These are phyloP conservation scores for Populus hybrid DNA, from an alignment of 441 rosid genomes.

Conservation along the genomic window DNA sequence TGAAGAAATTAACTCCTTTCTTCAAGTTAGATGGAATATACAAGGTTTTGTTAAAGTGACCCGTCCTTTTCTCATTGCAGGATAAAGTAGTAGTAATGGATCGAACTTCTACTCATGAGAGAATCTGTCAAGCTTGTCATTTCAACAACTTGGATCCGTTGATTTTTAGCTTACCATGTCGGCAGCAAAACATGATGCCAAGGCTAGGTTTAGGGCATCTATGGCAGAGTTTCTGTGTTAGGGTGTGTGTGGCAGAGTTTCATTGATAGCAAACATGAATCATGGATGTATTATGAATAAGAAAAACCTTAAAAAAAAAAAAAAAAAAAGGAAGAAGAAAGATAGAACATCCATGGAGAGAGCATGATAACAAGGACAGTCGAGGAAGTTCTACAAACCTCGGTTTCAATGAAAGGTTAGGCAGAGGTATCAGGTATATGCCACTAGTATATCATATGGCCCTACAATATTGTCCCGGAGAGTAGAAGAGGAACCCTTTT, in stretches of 20 bases:
- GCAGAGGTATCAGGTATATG: slow-evolving; percentile 1
- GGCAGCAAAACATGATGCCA: not conserved
- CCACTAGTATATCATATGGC: slow-evolving; percentile 10
- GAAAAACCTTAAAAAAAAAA: not conserved
- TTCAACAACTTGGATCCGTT: not conserved
- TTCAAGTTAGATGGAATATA: no score
- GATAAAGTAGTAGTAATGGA: no score
- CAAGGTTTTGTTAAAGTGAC: no score
- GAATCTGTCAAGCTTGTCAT: no score
- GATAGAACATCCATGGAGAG: not conserved
- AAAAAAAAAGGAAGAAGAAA: not conserved
- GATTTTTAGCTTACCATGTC: not conserved
- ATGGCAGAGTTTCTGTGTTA: no score
- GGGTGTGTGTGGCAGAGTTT: no score
- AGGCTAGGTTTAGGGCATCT: not conserved
- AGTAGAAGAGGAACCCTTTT: not conserved
- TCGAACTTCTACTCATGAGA: no score
- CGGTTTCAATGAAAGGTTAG: not conserved
- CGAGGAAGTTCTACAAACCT: slow-evolving; percentile 7
- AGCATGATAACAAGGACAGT: not conserved
- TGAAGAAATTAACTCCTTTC: no score
- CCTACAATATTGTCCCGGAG: not conserved
- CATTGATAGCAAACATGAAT: no score
- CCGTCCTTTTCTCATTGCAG: no score
- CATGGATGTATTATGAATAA: no score